Percentiles rank a stretch among this genome's conserved stretches.
These are phyloP conservation scores for Septoria petroselini DNA, from an alignment of 2,329 filamentous ascomycete genomes.

Conservation along the genomic window DNA sequence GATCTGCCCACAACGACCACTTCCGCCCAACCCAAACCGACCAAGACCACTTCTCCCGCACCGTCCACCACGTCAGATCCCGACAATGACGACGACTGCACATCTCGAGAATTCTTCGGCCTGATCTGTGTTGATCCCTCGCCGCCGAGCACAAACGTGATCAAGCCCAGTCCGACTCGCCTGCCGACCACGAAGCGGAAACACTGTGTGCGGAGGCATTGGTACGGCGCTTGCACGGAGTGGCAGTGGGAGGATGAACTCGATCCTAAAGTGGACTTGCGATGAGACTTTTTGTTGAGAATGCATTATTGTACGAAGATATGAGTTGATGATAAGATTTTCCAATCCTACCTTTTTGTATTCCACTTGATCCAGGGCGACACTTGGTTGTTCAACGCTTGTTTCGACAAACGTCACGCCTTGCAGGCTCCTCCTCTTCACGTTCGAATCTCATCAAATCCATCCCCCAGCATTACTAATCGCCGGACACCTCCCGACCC, in stretches of 20 bases:
- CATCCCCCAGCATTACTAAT: constrained; percentile 24
- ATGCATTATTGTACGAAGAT: constrained; percentile 5
- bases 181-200: constrained; percentile 24
- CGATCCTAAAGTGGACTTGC: constrained; percentile 23
- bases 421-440: too few relatives aligned
- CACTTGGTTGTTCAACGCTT: too few relatives aligned
- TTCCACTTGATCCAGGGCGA: too few relatives aligned
- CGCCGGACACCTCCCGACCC: constrained; percentile 24
- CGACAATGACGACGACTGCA: constrained; percentile 22
- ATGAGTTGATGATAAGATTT: neutral
- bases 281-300: constrained; percentile 1
- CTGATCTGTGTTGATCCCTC: constrained; percentile 35
- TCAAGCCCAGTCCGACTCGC: constrained; percentile 19
- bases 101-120: constrained; percentile 31
- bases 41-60: constrained; percentile 19
- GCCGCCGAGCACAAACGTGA: constrained; percentile 14
- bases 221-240: constrained; percentile 31
- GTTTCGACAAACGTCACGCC: too few relatives aligned
- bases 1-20: constrained; percentile 50
- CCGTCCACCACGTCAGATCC: neutral
- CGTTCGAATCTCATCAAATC: constrained; percentile 20
- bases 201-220: constrained; percentile 26
- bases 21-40: constrained; percentile 19
- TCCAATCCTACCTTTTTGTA: neutral
- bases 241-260: constrained; percentile 22